Percentiles rank a stretch among this genome's conserved stretches.
These are phyloP conservation scores for Fusarium keratoplasticum DNA, from an alignment of 2,329 filamentous ascomycete genomes.

Conservation along the genomic window DNA sequence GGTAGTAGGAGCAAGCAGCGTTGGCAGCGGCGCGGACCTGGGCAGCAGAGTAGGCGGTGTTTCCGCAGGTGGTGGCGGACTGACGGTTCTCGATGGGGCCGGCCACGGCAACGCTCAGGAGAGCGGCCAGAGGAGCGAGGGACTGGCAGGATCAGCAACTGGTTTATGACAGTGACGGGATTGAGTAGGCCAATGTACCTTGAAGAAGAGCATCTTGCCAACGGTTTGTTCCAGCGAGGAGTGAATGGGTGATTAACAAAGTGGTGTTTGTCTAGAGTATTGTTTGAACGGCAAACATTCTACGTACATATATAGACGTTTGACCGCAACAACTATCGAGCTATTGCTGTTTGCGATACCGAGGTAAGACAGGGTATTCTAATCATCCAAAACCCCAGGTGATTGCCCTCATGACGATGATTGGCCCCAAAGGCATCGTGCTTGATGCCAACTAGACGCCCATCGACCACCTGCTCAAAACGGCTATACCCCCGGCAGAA, in stretches of 20 bases:
- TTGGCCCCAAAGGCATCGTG: constrained; percentile 16
- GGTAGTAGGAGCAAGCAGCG: constrained; percentile 43
- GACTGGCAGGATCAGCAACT: constrained; percentile 15
- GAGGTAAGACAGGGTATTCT: constrained; percentile 11
- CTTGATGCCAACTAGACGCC: neutral
- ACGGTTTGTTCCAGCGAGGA: neutral
- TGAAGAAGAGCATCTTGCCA: constrained; percentile 39
- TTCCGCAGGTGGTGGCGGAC: constrained; percentile 47
- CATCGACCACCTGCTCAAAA: constrained; percentile 35
- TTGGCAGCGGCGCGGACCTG: constrained; percentile 45
- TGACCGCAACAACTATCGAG: neutral
- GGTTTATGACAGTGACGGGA: no score
- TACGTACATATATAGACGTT: neutral
- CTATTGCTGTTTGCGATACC: constrained; percentile 10
- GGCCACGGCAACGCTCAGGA: constrained; percentile 45
- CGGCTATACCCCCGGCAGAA: constrained; percentile 22
- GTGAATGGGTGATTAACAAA: neutral
- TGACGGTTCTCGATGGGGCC: constrained; percentile 42
- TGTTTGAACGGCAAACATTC: neutral
- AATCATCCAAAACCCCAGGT: constrained; percentile 25
- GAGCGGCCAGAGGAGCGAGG: constrained; percentile 42
- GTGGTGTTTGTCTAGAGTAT: neutral
- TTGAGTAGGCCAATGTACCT: constrained; percentile 5
- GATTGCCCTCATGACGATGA: neutral
- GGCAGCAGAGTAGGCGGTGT: constrained; percentile 41